phyloP scores from a whole-genome alignment of 805 yeast species.

The Saccharomycopsis schoenii region DNA sequence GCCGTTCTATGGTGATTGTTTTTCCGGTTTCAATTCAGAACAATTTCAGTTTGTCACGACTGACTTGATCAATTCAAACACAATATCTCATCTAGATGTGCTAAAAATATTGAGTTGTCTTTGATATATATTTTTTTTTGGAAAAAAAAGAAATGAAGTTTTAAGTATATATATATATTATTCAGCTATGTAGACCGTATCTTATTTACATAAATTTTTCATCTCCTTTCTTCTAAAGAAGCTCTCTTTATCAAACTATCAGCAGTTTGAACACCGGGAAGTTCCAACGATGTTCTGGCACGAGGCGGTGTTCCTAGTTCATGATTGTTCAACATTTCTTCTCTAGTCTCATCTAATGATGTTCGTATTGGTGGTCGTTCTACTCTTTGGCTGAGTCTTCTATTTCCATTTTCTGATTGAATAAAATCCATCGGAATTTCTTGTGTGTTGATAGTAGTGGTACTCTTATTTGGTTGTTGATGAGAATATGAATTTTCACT shows the following conservation, averaged over 20 bases:
- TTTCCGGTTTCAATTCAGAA: too few species aligned
- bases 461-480: conserved; percentile 1
- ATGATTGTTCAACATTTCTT: conserved; percentile 12
- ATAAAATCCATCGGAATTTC: conserved; percentile 17
- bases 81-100: too few species aligned
- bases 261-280: conserved; percentile 18
- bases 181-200: background rate
- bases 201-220: background rate
- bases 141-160: background rate
- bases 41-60: too few species aligned
- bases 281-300: conserved; percentile 17
- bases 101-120: too few species aligned
- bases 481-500: background rate
- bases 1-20: too few species aligned
- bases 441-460: conserved; percentile 4
- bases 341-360: conserved; percentile 16
- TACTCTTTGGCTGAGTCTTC: conserved; percentile 5
- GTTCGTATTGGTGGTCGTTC: background rate
- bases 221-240: background rate
- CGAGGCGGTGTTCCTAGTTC: conserved; percentile 12
- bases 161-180: background rate
- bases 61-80: too few species aligned
- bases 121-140: too few species aligned
- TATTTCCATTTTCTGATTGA: conserved; percentile 1
- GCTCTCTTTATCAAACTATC: conserved; percentile 6